A percentile compares a stretch with the other conserved stretches of the same genome.
Conservation (phyloP, 2,329 filamentous ascomycete genomes). For the Myriosclerotinia duriaeana region DNA sequence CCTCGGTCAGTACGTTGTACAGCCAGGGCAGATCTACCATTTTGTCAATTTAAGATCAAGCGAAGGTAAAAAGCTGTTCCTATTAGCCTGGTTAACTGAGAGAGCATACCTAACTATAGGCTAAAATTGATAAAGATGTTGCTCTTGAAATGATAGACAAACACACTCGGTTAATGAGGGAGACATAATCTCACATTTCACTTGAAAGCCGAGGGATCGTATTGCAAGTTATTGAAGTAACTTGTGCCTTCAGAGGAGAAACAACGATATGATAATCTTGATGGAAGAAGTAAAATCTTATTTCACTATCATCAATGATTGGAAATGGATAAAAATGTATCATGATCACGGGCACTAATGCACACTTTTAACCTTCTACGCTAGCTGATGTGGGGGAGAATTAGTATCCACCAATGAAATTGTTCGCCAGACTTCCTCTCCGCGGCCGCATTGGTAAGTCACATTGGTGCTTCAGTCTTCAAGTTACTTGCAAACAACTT, state of each 20-base stretch:
- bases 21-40: neutral
- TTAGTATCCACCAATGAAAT: slow-evolving; percentile 14
- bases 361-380: neutral
- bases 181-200: neutral
- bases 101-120: neutral
- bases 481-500: neutral
- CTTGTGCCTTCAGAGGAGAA: neutral
- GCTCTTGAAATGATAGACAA: neutral
- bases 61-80: neutral
- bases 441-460: neutral
- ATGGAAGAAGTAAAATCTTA: neutral
- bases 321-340: neutral
- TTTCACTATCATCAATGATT: neutral
- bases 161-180: neutral
- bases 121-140: neutral
- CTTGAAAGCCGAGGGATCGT: neutral
- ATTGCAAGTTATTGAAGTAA: neutral
- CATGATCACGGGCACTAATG: neutral
- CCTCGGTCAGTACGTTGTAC: neutral
- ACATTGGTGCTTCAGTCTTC: neutral
- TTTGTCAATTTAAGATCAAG: neutral
- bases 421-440: neutral
- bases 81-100: neutral
- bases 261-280: neutral
- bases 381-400: slow-evolving; percentile 1